phyloP scores from a whole-genome alignment of 2,329 filamentous ascomycete species.

The Aspergillus proliferans region DNA sequence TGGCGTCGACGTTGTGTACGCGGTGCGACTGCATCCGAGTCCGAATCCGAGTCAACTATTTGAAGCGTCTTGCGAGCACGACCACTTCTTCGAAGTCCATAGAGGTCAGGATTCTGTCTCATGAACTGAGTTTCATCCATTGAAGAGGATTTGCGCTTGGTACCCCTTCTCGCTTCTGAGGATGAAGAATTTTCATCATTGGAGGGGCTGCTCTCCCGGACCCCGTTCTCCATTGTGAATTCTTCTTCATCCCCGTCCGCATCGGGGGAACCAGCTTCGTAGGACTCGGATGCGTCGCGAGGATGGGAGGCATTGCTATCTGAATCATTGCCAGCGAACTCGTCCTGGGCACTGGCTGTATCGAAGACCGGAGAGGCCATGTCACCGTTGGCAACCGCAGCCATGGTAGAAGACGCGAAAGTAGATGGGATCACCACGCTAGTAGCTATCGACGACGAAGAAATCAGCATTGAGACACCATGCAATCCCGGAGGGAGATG shows the following conservation, averaged over 20 bases:
- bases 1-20: conserved; percentile 47
- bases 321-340: conserved; percentile 51
- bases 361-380: conserved; percentile 19
- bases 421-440: conserved; percentile 42
- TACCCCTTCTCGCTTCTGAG: conserved; percentile 59
- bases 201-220: conserved; percentile 50
- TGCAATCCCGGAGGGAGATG: conserved; percentile 10
- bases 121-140: conserved; percentile 76
- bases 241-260: conserved; percentile 54
- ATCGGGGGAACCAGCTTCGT: conserved; percentile 31
- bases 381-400: conserved; percentile 31
- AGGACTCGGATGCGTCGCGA: conserved; percentile 36
- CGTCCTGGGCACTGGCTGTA: conserved; percentile 23
- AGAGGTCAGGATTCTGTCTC: conserved; percentile 85
- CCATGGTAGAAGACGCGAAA: conserved; percentile 28
- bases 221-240: conserved; percentile 62
- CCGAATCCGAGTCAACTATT: conserved; percentile 58
- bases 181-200: conserved; percentile 61
- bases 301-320: conserved; percentile 54
- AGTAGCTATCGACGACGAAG: conserved; percentile 31
- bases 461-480: conserved; percentile 39
- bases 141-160: conserved; percentile 65
- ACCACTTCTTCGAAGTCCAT: conserved; percentile 85
- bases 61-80: conserved; percentile 58
- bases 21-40: conserved; percentile 61